phyloP scores from a whole-genome alignment of 192 early-diverging fungal species.

The Geranomyces variabilis region DNA sequence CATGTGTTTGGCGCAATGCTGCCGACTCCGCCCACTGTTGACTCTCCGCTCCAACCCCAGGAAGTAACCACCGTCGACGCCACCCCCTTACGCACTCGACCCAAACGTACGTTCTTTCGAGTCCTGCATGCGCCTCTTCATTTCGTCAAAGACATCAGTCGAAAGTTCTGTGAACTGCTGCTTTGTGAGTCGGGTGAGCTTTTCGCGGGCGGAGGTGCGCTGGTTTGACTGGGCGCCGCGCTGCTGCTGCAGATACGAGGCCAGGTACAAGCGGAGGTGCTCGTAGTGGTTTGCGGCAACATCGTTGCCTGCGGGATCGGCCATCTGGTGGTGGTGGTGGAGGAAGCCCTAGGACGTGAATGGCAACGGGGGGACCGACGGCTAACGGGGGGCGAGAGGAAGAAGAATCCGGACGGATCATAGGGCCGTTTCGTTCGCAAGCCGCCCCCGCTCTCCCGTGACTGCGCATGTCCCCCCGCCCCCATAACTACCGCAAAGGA shows the following conservation, averaged over 20 bases:
- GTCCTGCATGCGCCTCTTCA: constrained; percentile 68
- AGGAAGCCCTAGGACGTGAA: too few species aligned
- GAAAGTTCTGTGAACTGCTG: constrained; percentile 93
- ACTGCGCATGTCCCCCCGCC: too few species aligned
- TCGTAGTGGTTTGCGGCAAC: constrained; percentile 58
- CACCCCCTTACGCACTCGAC: too few species aligned
- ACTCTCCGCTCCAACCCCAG: background rate
- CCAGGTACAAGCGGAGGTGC: constrained; percentile 51
- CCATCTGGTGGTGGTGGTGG: too few species aligned
- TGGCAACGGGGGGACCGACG: too few species aligned
- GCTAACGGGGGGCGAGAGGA: too few species aligned
- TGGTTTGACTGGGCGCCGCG: constrained; percentile 39
- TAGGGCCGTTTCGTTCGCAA: too few species aligned
- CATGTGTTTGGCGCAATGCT: too few species aligned
- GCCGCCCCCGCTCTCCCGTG: too few species aligned
- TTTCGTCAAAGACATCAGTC: constrained; percentile 95
- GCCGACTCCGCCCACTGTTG: background rate
- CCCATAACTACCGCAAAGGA: background rate
- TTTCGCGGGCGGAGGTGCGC: constrained; percentile 57
- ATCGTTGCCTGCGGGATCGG: constrained; percentile 27
- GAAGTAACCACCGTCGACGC: too few species aligned
- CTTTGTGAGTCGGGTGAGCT: constrained; percentile 75
- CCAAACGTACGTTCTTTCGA: constrained; percentile 57
- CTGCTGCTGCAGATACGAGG: constrained; percentile 47
- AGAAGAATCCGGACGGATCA: too few species aligned